Percentiles rank a stretch among this genome's conserved stretches.
Evolutionary conservation across 208 protist species (phyloP).

Genomic region (Leptomonas pyrrhocoris): DNA sequence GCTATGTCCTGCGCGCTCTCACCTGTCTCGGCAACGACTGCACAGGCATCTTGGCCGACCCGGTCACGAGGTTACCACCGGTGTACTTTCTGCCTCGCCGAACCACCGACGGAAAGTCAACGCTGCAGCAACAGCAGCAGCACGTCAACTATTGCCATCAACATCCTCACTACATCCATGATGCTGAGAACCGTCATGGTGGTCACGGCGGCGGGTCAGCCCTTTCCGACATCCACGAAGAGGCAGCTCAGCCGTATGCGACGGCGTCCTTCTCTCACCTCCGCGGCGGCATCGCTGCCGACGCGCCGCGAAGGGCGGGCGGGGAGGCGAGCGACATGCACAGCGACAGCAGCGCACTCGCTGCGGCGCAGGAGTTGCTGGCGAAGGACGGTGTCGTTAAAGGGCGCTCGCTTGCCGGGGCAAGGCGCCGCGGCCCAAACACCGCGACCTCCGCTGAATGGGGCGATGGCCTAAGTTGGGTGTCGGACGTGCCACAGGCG

Average conservation of each 20-base stretch:
- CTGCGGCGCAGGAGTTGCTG: neutral
- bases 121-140: neutral
- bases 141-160: neutral
- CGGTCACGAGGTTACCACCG: slow-evolving; percentile 17
- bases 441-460: neutral
- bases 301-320: neutral
- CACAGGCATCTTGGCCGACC: slow-evolving; percentile 6
- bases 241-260: neutral
- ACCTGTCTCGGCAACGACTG: slow-evolving; percentile 29
- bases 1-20: slow-evolving; percentile 24
- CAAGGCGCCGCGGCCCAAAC: neutral
- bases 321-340: slow-evolving; percentile 1
- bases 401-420: neutral
- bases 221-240: neutral
- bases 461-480: slow-evolving; percentile 2
- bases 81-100: slow-evolving; percentile 20
- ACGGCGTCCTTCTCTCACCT: neutral
- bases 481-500: neutral
- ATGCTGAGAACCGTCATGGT: too few relatives aligned
- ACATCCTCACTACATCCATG: neutral
- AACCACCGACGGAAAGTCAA: too few relatives aligned
- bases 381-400: neutral
- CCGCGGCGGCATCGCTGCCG: neutral
- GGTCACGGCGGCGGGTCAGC: neutral
- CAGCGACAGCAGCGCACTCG: slow-evolving; percentile 4